These are phyloP conservation scores for Uronychia binucleata DNA, from an alignment of 73 alveolate genomes.

Conservation along the genomic window DNA sequence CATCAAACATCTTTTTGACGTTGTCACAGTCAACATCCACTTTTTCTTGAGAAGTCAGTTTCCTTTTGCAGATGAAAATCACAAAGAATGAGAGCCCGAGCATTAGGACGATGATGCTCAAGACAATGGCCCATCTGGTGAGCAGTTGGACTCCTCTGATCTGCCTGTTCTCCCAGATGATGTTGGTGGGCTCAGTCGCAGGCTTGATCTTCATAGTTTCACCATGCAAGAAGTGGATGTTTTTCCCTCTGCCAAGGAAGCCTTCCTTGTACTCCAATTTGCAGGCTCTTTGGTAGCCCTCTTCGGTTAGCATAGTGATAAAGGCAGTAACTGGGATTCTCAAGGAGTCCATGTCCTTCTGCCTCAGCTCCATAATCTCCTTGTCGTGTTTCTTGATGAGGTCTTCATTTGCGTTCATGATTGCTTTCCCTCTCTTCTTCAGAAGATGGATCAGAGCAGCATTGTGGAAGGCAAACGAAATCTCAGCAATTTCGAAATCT, in stretches of 20 bases:
- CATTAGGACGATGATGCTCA: background rate
- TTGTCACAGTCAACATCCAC: background rate
- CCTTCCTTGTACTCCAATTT: background rate
- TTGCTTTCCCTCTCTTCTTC: conserved; percentile 23
- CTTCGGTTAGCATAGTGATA: conserved; percentile 3
- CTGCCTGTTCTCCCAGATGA: conserved; percentile 60
- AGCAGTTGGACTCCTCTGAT: conserved; percentile 5
- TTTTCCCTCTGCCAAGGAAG: background rate
- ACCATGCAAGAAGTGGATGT: background rate
- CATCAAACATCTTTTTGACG: background rate
- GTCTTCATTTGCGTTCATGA: conserved; percentile 12
- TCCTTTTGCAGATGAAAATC: conserved; percentile 20
- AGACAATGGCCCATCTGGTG: background rate
- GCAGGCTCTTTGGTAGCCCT: background rate
- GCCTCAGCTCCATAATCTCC: conserved; percentile 5
- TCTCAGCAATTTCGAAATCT: conserved; percentile 23
- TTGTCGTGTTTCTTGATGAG: conserved; percentile 8
- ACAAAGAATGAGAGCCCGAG: conserved; percentile 4
- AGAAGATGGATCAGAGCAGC: conserved; percentile 7
- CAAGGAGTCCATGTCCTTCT: background rate
- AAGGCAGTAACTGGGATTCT: conserved; percentile 45
- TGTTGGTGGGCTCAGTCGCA: conserved; percentile 61
- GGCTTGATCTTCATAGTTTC: conserved; percentile 1
- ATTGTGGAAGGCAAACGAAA: conserved; percentile 22
- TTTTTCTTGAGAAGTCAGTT: background rate